Conservation (phyloP, 371 early-diverging fungal species). For the Fennellomyces sp. region DNA sequence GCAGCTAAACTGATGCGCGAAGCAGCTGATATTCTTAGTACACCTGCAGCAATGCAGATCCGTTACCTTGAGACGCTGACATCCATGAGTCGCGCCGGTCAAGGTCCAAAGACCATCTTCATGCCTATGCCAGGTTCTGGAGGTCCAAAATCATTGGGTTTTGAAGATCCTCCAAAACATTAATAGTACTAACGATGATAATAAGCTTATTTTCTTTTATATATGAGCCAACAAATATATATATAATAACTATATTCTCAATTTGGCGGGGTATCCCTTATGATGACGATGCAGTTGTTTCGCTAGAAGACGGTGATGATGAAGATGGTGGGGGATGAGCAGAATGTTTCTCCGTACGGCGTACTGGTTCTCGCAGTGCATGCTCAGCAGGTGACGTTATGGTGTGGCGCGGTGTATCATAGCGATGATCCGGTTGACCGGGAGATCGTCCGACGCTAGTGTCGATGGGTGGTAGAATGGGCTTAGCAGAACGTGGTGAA, state of each 20-base stretch:
- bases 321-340: not conserved
- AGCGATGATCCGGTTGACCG: not conserved
- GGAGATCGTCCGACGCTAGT: conserved; percentile 29
- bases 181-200: not conserved
- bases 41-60: conserved; percentile 84
- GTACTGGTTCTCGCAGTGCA: not conserved
- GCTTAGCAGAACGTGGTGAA: conserved; percentile 26
- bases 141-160: not conserved
- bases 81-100: conserved; percentile 69
- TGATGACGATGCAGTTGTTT: not conserved
- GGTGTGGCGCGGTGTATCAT: not conserved
- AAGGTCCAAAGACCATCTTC: conserved; percentile 73
- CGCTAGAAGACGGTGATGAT: conserved; percentile 1
- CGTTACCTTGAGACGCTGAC: conserved; percentile 86
- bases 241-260: too few relatives aligned
- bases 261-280: too few relatives aligned
- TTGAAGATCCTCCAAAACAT: not conserved
- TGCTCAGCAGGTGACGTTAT: conserved; percentile 4
- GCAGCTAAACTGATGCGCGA: conserved; percentile 92
- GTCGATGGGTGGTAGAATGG: conserved; percentile 41
- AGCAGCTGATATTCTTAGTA: conserved; percentile 77
- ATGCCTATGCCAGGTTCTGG: conserved; percentile 51
- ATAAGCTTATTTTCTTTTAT: too few relatives aligned
- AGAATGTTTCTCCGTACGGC: not conserved
- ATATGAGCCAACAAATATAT: not conserved